Conservation (phyloP, 805 yeast species). For the Metschnikowia similis region DNA sequence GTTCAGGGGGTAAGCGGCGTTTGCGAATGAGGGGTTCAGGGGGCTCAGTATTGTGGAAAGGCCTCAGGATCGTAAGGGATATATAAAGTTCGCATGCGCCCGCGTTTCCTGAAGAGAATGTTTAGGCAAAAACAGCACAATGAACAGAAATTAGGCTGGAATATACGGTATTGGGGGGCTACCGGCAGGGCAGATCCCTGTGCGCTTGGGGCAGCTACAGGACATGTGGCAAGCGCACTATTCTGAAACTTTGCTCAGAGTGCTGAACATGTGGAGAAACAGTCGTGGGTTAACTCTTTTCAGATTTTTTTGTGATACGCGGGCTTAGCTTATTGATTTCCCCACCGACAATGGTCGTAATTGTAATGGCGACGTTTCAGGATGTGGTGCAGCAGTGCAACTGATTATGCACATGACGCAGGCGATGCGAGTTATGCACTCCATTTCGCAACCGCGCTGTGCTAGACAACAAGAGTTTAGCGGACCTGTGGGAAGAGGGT, state of each 20-base stretch:
- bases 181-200: conserved; percentile 3
- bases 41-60: not conserved
- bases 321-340: not conserved
- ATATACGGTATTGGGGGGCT: not conserved
- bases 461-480: not conserved
- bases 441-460: conserved; percentile 3
- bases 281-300: not conserved
- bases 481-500: not conserved
- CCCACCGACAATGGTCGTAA: not conserved
- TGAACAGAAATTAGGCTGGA: not conserved
- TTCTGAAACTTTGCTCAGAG: not conserved
- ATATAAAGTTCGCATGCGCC: not conserved
- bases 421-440: not conserved
- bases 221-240: conserved; percentile 3
- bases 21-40: not conserved
- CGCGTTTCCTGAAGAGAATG: not conserved
- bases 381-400: not conserved
- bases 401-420: conserved; percentile 1
- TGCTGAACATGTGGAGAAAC: not conserved
- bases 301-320: too few relatives aligned
- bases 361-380: not conserved
- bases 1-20: not conserved
- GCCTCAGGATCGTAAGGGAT: not conserved
- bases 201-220: conserved; percentile 5
- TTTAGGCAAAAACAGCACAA: not conserved